Evolutionary conservation across 768 basidiomycete species (phyloP), one percentile per base, ranked within the genome.

Genomic region (Rickenella mellea): DNA sequence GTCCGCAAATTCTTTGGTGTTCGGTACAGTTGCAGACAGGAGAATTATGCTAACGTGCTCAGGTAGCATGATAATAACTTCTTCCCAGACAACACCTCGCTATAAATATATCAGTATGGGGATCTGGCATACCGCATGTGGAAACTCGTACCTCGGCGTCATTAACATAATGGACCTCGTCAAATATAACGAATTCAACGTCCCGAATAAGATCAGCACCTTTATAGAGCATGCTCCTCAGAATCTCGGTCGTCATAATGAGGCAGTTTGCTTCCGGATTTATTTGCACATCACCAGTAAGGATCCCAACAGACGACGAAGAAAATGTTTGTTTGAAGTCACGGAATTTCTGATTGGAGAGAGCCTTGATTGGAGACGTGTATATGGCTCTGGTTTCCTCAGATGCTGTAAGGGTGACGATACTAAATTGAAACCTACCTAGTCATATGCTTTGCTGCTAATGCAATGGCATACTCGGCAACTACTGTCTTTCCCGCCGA

Each of bases 401-500:
- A 39, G 17, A 20, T 25, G 45, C 38, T 39, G 27, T 35, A 21
- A 48, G 27, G 28, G 43, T 19, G 12, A 8, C 12, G 7, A 8
- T 27, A 14, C 45, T 6, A 11, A n/a, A 10, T 27, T 9, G 20
- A 39, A n/a, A 20, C 62, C 52, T 48, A 91, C 93, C 91, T 75
- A n/a, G 96, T 99, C 92, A 99, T 96, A 64, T 99, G 96, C 55
- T 92, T 93, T 50, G 83, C 86, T 4, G 96, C 94, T 7, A 99
- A 71, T 4, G 93, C 88, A 52, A 99, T 98, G 2, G 96, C 96
- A 60, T 98, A 99, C 56, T 99, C 96, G 0, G 96, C 96, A 6
- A 99, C 96, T 14, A 98, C 96, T 1, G 96, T 99, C 64, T 99
- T 99, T 26, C 96, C 96, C 12, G 96, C 96, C n/a, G 89, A 93